A percentile compares a stretch with the other conserved stretches of the same genome.
These are phyloP conservation scores for Talaromyces sp. DNA, from an alignment of 2,329 filamentous ascomycete genomes.

Conservation along the genomic window DNA sequence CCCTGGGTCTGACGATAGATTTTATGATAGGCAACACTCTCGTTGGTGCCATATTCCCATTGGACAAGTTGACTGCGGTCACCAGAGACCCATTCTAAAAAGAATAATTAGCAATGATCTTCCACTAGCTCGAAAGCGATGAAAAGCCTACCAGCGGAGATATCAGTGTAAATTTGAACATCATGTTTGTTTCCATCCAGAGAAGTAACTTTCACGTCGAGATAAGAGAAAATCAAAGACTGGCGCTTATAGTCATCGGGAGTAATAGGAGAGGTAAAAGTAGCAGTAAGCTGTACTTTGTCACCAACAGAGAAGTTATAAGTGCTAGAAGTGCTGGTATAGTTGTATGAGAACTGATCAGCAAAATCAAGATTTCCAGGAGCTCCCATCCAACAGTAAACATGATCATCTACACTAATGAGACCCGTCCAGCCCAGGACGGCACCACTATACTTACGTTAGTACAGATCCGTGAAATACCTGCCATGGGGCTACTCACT, in stretches of 20 bases:
- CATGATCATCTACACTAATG: conserved; percentile 60
- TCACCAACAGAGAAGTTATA: conserved; percentile 62
- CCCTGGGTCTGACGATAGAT: conserved; percentile 44
- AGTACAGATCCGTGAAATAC: neutral
- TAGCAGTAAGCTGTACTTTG: conserved; percentile 61
- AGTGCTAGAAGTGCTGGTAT: conserved; percentile 66
- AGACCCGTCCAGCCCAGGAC: conserved; percentile 64
- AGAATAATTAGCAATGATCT: neutral
- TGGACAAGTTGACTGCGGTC: conserved; percentile 51
- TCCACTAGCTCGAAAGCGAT: neutral
- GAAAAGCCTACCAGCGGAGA: conserved; percentile 53
- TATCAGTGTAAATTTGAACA: conserved; percentile 68
- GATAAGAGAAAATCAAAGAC: conserved; percentile 65
- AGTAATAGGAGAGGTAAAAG: conserved; percentile 67
- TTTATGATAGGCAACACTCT: conserved; percentile 58
- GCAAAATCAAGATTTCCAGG: conserved; percentile 39
- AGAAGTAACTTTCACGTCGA: conserved; percentile 59
- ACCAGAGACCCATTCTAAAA: conserved; percentile 65
- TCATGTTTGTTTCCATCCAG: conserved; percentile 58
- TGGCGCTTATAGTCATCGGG: conserved; percentile 62
- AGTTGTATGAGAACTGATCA: conserved; percentile 59
- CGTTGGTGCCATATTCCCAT: conserved; percentile 55
- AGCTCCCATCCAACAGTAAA: conserved; percentile 64
- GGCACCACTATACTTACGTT: conserved; percentile 42
- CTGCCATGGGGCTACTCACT: conserved; percentile 41